Conservation (phyloP, 2,329 filamentous ascomycete species). For the Aspergillus piperis region DNA sequence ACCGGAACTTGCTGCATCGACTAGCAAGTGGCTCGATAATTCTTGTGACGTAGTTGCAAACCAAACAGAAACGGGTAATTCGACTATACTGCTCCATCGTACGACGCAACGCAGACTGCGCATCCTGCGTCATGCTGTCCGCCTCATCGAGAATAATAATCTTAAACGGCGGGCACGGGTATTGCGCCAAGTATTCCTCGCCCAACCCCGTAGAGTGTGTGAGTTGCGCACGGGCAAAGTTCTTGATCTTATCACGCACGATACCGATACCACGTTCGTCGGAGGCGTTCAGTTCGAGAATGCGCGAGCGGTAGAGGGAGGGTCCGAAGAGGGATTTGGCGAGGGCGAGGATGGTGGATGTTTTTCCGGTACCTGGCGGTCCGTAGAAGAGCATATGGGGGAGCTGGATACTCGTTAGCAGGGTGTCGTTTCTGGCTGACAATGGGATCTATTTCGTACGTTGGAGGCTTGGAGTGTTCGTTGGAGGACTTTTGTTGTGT, state of each 20-base stretch:
- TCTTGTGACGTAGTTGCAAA: conserved; percentile 97
- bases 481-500: conserved; percentile 90
- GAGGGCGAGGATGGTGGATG: conserved; percentile 92
- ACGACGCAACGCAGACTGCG: conserved; percentile 84
- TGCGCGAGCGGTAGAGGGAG: conserved; percentile 85
- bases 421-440: not conserved
- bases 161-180: conserved; percentile 96
- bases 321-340: conserved; percentile 97
- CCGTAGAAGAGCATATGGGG: conserved; percentile 99
- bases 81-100: conserved; percentile 99
- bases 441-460: conserved; percentile 47
- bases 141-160: conserved; percentile 98
- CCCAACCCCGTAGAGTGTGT: conserved; percentile 72
- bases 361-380: conserved; percentile 96
- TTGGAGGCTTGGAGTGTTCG: conserved; percentile 94
- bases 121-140: conserved; percentile 98
- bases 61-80: conserved; percentile 94
- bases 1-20: conserved; percentile 94
- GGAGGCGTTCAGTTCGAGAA: conserved; percentile 98
- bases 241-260: conserved; percentile 96
- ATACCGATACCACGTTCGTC: conserved; percentile 98
- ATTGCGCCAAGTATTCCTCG: conserved; percentile 65
- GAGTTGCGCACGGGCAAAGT: conserved; percentile 94
- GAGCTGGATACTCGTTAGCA: conserved; percentile 54
- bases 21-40: conserved; percentile 96